Evolutionary conservation across 192 early-diverging fungal genomes (phyloP).

Genomic region (Coemansia sp.): DNA sequence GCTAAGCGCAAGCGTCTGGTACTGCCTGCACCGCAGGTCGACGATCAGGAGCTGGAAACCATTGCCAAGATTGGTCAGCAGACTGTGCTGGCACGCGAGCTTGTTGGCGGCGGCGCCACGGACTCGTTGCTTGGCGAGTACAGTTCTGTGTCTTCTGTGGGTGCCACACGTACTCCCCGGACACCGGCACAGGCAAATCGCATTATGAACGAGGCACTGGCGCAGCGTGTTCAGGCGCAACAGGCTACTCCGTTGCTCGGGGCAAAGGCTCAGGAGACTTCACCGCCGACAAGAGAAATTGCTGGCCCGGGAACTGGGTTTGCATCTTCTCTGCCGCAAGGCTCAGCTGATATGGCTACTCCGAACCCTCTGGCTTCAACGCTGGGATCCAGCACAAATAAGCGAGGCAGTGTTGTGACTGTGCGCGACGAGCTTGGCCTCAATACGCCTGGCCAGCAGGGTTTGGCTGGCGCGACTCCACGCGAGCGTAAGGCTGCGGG

Average conservation of each 20-base stretch:
- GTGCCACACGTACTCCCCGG: constrained; percentile 49
- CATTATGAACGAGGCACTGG: constrained; percentile 79
- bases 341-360: constrained; percentile 59
- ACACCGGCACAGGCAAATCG: constrained; percentile 62
- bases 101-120: constrained; percentile 68
- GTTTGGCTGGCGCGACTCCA: constrained; percentile 66
- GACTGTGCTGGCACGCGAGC: constrained; percentile 70
- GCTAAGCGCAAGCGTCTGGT: constrained; percentile 75
- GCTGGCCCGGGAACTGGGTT: constrained; percentile 55
- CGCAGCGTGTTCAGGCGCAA: constrained; percentile 72
- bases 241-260: constrained; percentile 87
- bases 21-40: constrained; percentile 90
- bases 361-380: constrained; percentile 74
- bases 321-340: constrained; percentile 53
- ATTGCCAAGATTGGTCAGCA: constrained; percentile 88
- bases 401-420: constrained; percentile 27
- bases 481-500: constrained; percentile 60
- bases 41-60: constrained; percentile 86
- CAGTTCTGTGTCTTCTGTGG: constrained; percentile 50
- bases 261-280: constrained; percentile 49
- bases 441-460: constrained; percentile 44
- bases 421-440: constrained; percentile 68
- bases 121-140: constrained; percentile 77
- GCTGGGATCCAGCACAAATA: constrained; percentile 13
- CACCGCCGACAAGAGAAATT: too few species aligned